A percentile compares a stretch with the other conserved stretches of the same genome.
Evolutionary conservation across 805 yeast genomes (phyloP).

Genomic region (Lipomyces yamanashiensis): DNA sequence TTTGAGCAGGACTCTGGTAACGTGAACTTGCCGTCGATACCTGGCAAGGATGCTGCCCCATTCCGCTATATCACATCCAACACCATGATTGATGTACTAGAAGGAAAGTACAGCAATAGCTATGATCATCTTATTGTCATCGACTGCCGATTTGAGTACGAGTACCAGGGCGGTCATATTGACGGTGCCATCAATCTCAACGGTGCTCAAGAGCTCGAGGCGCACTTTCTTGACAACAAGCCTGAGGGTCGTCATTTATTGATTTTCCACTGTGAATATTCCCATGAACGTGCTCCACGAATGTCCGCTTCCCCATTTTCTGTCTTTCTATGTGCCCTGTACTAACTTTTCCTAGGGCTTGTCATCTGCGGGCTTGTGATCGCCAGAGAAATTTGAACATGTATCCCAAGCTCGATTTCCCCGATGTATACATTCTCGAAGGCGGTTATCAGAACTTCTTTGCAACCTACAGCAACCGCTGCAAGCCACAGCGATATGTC

Average conservation of each 20-base stretch:
- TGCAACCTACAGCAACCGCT: conserved; percentile 59
- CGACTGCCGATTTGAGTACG: conserved; percentile 93
- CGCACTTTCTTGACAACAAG: conserved; percentile 50
- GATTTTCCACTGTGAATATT: conserved; percentile 93
- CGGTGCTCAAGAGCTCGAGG: conserved; percentile 69
- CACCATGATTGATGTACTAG: conserved; percentile 61
- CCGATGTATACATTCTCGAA: conserved; percentile 84
- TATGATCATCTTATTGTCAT: conserved; percentile 66
- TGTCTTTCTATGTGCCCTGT: neutral
- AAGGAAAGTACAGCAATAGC: conserved; percentile 55
- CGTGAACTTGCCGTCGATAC: conserved; percentile 28
- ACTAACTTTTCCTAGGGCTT: conserved; percentile 52
- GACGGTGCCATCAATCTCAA: conserved; percentile 78
- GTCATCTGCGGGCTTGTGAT: conserved; percentile 81
- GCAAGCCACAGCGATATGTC: conserved; percentile 78
- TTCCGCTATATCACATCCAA: conserved; percentile 68
- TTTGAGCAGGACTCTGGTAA: conserved; percentile 19
- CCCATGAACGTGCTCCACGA: conserved; percentile 90
- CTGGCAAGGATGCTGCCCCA: conserved; percentile 50
- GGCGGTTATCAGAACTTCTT: conserved; percentile 90
- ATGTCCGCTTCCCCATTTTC: conserved; percentile 48
- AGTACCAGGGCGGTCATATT: conserved; percentile 91
- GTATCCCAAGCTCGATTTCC: conserved; percentile 83
- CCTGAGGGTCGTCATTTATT: conserved; percentile 54
- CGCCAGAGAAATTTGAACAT: conserved; percentile 69